Conservation (phyloP, 1,139 yeast species). For the Sugiyamaella novakii region DNA sequence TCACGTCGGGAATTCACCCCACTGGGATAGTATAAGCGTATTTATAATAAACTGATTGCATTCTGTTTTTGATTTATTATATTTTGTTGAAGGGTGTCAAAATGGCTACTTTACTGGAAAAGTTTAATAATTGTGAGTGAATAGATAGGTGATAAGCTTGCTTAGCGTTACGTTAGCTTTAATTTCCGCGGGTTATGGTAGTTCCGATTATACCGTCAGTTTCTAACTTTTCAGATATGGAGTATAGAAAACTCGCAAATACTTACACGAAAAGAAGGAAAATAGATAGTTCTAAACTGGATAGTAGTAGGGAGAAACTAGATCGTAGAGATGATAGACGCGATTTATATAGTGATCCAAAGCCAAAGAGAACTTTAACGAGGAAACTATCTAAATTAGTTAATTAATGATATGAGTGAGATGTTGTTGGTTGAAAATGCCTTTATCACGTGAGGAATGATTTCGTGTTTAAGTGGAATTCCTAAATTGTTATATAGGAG, state of each 20-base stretch:
- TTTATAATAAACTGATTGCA: no score
- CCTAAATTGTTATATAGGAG: no score
- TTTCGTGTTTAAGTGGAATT: no score
- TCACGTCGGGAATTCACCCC: no score
- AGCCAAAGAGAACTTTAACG: slow-evolving; percentile 7
- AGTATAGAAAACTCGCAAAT: slow-evolving; percentile 10
- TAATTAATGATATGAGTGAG: no score
- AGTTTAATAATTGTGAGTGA: slow-evolving; percentile 10
- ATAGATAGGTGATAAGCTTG: not conserved
- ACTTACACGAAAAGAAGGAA: slow-evolving; percentile 11
- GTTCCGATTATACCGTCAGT: not conserved
- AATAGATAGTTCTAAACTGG: not conserved
- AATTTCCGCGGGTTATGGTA: not conserved
- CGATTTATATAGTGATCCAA: not conserved
- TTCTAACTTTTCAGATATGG: slow-evolving; percentile 2
- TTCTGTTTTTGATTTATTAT: no score
- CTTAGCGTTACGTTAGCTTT: no score
- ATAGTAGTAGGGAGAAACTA: not conserved
- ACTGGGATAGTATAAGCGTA: no score
- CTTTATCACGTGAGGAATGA: no score
- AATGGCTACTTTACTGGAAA: slow-evolving; percentile 11
- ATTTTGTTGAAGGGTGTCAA: no score
- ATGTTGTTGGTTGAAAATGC: no score
- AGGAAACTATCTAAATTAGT: slow-evolving; percentile 8
- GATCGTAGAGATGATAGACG: no score